Evolutionary conservation across 2,329 filamentous ascomycete genomes (phyloP).

Genomic region (Esteya vermicola): DNA sequence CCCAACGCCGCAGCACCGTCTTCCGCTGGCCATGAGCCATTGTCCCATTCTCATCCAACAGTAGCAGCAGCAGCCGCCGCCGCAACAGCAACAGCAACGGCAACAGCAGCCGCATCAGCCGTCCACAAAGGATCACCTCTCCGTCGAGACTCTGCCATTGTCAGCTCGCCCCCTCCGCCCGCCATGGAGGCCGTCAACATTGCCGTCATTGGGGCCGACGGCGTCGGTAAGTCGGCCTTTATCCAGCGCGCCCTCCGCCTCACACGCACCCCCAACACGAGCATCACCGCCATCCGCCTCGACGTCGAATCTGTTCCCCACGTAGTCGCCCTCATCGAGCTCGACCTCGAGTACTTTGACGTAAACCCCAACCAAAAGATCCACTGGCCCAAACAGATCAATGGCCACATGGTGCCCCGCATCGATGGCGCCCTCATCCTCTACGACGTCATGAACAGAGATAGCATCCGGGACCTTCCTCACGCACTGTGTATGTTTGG

Average conservation of each 20-base stretch:
- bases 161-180: constrained; percentile 1
- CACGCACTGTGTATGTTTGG: constrained; percentile 67
- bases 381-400: constrained; percentile 53
- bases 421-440: constrained; percentile 75
- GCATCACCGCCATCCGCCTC: constrained; percentile 41
- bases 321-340: constrained; percentile 47
- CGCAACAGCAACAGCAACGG: too few species aligned
- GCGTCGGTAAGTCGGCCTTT: constrained; percentile 55
- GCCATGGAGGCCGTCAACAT: constrained; percentile 49
- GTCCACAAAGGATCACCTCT: too few species aligned
- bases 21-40: too few species aligned
- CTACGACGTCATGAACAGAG: constrained; percentile 73
- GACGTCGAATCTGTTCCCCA: constrained; percentile 43
- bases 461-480: constrained; percentile 60
- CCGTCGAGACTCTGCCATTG: background rate
- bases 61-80: too few species aligned
- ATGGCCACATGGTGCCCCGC: constrained; percentile 56
- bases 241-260: constrained; percentile 49
- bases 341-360: constrained; percentile 52
- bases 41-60: background rate
- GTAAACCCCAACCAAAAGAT: constrained; percentile 43
- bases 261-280: constrained; percentile 34
- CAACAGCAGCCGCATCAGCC: too few species aligned
- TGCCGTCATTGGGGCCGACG: constrained; percentile 50
- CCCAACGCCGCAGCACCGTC: too few species aligned